A percentile compares a stretch with the other conserved stretches of the same genome.
Conservation (phyloP, 2,329 filamentous ascomycete genomes). For the Pyrenophora teres region DNA sequence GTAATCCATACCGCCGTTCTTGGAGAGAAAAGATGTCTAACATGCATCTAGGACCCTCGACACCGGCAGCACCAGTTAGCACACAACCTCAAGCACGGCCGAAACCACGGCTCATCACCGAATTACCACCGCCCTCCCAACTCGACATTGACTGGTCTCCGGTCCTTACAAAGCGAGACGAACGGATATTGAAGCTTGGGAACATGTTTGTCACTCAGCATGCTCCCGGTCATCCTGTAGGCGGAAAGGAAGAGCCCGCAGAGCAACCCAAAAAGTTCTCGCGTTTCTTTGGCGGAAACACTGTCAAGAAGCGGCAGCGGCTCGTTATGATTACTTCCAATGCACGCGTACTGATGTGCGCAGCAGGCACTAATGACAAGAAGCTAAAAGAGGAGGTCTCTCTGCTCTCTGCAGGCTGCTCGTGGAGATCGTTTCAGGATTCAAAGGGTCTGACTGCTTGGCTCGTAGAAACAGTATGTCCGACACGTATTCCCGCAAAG, state of each 20-base stretch:
- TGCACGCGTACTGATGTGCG: constrained; percentile 85
- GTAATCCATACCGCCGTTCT: constrained; percentile 35
- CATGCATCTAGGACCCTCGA: constrained; percentile 34
- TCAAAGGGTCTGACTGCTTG: constrained; percentile 86
- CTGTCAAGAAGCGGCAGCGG: constrained; percentile 88
- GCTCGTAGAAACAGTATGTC: constrained; percentile 89
- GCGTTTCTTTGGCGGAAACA: constrained; percentile 88
- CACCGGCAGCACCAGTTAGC: constrained; percentile 27
- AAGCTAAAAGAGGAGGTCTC: constrained; percentile 91
- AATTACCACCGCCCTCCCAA: constrained; percentile 70
- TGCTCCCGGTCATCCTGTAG: constrained; percentile 74
- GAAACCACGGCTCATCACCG: constrained; percentile 80
- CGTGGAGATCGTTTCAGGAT: constrained; percentile 80
- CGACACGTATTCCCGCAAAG: background rate
- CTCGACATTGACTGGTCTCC: constrained; percentile 80
- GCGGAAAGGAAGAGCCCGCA: constrained; percentile 66
- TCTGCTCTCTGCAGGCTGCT: constrained; percentile 74
- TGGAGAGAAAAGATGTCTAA: constrained; percentile 21
- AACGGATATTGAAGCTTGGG: constrained; percentile 91
- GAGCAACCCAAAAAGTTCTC: constrained; percentile 83
- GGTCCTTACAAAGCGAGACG: constrained; percentile 85
- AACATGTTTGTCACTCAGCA: constrained; percentile 85
- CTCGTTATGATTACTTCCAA: constrained; percentile 95
- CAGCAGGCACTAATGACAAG: constrained; percentile 93
- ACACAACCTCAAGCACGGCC: constrained; percentile 51